phyloP scores from a whole-genome alignment of 2,329 filamentous ascomycete species.

The Dissoconium aciculare region DNA sequence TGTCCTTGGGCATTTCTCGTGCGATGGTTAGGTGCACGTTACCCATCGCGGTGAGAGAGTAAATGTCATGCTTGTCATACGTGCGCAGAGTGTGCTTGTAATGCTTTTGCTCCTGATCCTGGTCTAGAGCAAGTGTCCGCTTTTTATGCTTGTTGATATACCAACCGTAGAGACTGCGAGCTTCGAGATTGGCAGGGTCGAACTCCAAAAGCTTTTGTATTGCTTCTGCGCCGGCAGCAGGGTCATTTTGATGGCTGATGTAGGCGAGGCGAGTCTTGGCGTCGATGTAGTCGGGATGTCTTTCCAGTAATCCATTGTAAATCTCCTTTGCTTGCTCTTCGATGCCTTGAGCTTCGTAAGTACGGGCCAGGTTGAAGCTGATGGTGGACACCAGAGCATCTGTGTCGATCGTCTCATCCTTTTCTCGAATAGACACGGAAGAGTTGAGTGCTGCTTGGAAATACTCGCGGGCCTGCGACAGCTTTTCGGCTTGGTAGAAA shows the following conservation, averaged over 20 bases:
- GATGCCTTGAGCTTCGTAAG: slow-evolving; percentile 74
- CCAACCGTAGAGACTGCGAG: slow-evolving; percentile 88
- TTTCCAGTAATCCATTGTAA: slow-evolving; percentile 70
- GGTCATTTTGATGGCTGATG: slow-evolving; percentile 67
- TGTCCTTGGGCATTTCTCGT: slow-evolving; percentile 84
- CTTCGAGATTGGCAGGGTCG: slow-evolving; percentile 73
- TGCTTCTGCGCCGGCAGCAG: slow-evolving; percentile 70
- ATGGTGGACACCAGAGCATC: slow-evolving; percentile 91
- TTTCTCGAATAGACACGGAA: slow-evolving; percentile 68
- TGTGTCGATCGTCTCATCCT: slow-evolving; percentile 45
- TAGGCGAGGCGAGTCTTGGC: slow-evolving; percentile 79
- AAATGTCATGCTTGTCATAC: slow-evolving; percentile 95
- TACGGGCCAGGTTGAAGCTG: slow-evolving; percentile 88
- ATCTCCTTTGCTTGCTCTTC: slow-evolving; percentile 72
- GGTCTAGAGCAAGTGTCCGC: slow-evolving; percentile 60
- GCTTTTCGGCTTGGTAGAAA: slow-evolving; percentile 74
- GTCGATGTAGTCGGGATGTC: slow-evolving; percentile 81
- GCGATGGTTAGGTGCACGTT: slow-evolving; percentile 82
- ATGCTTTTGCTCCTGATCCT: slow-evolving; percentile 83
- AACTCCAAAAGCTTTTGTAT: slow-evolving; percentile 75
- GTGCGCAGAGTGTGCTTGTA: slow-evolving; percentile 93
- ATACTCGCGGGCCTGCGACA: slow-evolving; percentile 63
- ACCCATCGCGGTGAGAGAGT: slow-evolving; percentile 90
- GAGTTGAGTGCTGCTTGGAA: slow-evolving; percentile 87
- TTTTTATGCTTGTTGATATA: slow-evolving; percentile 84